Evolutionary conservation across 371 early-diverging fungal genomes (phyloP), one percentile per base, ranked within the genome.

Genomic region (Coemansia sp.): DNA sequence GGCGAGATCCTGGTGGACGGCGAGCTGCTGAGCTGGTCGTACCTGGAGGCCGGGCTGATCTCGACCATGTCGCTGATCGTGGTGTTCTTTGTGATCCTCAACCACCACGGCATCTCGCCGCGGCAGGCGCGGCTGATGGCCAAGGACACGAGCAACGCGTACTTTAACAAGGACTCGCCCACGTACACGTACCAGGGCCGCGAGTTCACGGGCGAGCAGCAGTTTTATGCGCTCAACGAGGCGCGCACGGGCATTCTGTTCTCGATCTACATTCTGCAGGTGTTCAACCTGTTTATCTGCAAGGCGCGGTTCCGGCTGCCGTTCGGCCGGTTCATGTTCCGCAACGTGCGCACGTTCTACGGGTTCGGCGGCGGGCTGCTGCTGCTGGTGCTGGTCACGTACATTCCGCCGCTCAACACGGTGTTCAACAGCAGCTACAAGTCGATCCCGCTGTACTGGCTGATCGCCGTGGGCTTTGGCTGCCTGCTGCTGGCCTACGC

Each of bases 281-380:
- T 88, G 69, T 95, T 92, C 84, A 98, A 97, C 80, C 72, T 94
- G 81, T 94, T 96, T 75, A 88, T 91, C 31, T 92, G 93, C 82
- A 97, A 97, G 83, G 84, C 88, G 40, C 80, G 87, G 10, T 82
- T 86, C 63, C 79, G 84, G 3, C 71, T 89, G 54, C 94, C 95
- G 36, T 89, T 87, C 65, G 92, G 94, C 30, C 68, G 65, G 52
- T 89, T 86, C 79, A 89, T 94, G 87, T 86, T 95, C 77, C 77
- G 84, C 41, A 96, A 96, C 85, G 64, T 68, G 39, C 72, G 74
- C 10, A 88, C 85, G 7, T 94, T 89, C 72, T 51, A 72, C 59
- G 87, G 90, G 45, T 72, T 93, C 39, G 20, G 81, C 49, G 77
- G 72, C 41, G 95, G 92, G 33, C 72, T 75, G 33, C 69, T 68